A percentile compares a stretch with the other conserved stretches of the same genome.
phyloP scores from a whole-genome alignment of 164 flowering plant genomes.

The Vitis riparia region DNA sequence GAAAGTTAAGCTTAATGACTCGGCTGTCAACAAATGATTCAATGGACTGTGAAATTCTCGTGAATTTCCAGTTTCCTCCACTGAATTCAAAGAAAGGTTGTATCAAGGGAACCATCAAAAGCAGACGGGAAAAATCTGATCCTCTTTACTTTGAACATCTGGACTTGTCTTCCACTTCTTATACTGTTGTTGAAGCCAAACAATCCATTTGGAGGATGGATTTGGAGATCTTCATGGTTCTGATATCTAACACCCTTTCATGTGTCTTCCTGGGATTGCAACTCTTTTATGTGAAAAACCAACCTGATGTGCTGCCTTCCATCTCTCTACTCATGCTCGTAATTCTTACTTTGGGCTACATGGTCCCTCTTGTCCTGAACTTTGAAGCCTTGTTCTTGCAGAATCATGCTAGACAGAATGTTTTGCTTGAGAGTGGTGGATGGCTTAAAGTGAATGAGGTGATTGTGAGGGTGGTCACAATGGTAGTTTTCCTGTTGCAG shows the following conservation, averaged over 20 bases:
- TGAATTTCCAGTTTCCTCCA: conserved; percentile 35
- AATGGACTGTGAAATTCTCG: conserved; percentile 43
- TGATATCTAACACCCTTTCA: conserved; percentile 44
- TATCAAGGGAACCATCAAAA: conserved; percentile 41
- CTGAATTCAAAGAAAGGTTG: too few species aligned
- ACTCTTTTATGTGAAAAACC: too few species aligned
- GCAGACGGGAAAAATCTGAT: conserved; percentile 33
- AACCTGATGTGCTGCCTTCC: conserved; percentile 37
- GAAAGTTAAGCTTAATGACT: not conserved
- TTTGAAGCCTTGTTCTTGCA: conserved; percentile 45
- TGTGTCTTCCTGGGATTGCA: conserved; percentile 38
- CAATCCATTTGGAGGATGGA: conserved; percentile 46
- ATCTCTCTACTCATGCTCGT: conserved; percentile 51
- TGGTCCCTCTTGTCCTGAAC: conserved; percentile 55
- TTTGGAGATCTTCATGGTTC: conserved; percentile 47
- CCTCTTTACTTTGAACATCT: conserved; percentile 40
- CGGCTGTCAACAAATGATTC: conserved; percentile 8
- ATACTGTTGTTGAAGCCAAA: conserved; percentile 14
- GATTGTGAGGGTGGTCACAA: too few species aligned
- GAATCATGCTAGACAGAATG: conserved; percentile 18
- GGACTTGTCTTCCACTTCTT: conserved; percentile 17
- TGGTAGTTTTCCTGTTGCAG: conserved; percentile 37
- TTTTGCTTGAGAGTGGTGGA: conserved; percentile 28
- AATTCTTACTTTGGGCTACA: conserved; percentile 51
- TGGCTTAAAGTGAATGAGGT: too few species aligned